phyloP scores from a whole-genome alignment of 805 yeast species.

The Starmerella etchellsii region DNA sequence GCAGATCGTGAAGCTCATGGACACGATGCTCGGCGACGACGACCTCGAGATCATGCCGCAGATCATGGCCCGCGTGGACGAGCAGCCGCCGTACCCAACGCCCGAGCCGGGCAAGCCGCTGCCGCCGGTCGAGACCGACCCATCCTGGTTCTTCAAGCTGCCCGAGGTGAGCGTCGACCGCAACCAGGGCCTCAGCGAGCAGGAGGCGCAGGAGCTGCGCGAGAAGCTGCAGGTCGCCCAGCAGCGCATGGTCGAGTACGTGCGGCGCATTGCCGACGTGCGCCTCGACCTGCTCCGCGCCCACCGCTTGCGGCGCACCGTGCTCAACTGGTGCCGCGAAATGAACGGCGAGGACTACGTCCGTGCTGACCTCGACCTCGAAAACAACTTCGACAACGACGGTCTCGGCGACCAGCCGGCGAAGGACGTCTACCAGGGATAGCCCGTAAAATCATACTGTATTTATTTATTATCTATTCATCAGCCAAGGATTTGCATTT shows the following conservation, averaged over 20 bases:
- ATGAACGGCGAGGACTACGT: constrained; percentile 53
- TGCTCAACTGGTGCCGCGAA: constrained; percentile 76
- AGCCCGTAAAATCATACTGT: too few relatives aligned
- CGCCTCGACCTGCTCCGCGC: constrained; percentile 69
- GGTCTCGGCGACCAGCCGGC: constrained; percentile 16
- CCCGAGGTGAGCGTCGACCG: constrained; percentile 41
- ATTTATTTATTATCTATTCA: not conserved
- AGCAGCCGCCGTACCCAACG: constrained; percentile 5
- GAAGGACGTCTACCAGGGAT: constrained; percentile 9
- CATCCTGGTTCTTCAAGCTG: constrained; percentile 39
- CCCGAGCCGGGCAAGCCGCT: constrained; percentile 11
- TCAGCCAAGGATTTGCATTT: not conserved
- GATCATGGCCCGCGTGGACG: constrained; percentile 6
- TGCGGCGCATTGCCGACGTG: constrained; percentile 59
- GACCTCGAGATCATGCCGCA: constrained; percentile 30
- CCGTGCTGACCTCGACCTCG: constrained; percentile 26
- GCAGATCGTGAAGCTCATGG: constrained; percentile 56
- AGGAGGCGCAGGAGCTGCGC: constrained; percentile 54
- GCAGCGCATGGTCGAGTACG: constrained; percentile 77
- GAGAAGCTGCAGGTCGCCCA: constrained; percentile 65
- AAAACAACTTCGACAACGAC: constrained; percentile 16
- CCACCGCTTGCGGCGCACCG: constrained; percentile 54
- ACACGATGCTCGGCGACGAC: constrained; percentile 77
- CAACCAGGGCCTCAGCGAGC: constrained; percentile 39
- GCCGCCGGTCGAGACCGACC: constrained; percentile 6